Percentiles rank a stretch among this genome's conserved stretches.
These are phyloP conservation scores for Platanus orientalis DNA, from an alignment of 164 flowering plant species.

Conservation along the genomic window DNA sequence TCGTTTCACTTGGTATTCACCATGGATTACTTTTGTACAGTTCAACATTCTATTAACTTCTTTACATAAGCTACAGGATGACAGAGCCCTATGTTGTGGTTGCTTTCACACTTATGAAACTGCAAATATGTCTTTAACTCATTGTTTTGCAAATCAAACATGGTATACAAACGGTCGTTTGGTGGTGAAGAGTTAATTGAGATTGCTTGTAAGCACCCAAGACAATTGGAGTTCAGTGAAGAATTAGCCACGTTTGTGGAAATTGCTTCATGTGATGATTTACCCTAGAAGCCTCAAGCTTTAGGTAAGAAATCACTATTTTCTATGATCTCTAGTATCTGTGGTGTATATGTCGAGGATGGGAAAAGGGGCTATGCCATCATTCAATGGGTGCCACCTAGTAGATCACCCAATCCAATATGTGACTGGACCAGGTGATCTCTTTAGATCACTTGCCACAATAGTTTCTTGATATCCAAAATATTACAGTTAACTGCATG, in stretches of 20 bases:
- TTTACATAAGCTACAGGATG: no score
- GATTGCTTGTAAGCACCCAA: conserved; percentile 34
- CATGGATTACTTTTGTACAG: no score
- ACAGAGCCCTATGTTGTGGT: background rate
- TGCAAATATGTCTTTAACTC: background rate
- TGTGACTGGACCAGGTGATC: background rate
- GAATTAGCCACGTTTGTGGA: conserved; percentile 18
- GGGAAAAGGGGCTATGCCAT: background rate
- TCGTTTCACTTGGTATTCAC: no score
- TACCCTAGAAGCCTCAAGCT: conserved; percentile 7
- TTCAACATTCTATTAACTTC: background rate
- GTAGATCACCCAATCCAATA: background rate
- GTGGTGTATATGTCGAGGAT: no score
- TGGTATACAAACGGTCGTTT: conserved; percentile 44
- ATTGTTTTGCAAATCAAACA: conserved; percentile 30
- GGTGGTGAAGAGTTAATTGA: conserved; percentile 28
- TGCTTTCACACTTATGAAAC: no score
- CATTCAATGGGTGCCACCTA: background rate
- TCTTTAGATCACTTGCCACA: background rate
- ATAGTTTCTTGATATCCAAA: background rate
- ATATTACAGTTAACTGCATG: background rate
- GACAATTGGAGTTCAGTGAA: conserved; percentile 23
- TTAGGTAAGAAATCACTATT: conserved; percentile 26
- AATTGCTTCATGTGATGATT: conserved; percentile 10
- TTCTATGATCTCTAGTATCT: conserved; percentile 2